Evolutionary conservation across 2,329 filamentous ascomycete species (phyloP), one percentile per base, ranked within the genome.

Genomic region (Gremmenia infestans): DNA sequence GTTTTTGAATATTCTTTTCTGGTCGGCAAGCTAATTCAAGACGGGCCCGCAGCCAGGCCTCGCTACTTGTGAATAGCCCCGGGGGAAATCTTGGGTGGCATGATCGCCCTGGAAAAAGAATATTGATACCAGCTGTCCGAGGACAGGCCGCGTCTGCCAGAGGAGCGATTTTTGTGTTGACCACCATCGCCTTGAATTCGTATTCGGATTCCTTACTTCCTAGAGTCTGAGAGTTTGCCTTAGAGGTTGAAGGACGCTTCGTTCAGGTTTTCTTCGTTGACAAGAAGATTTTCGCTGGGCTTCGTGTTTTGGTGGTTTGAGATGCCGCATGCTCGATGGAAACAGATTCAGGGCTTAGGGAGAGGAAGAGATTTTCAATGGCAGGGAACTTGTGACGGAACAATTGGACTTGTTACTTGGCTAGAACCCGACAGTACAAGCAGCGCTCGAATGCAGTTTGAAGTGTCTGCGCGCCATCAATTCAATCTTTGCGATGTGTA

Each of bases 371-470:
- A 19, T 32, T 51, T 32, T 37, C 37, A 43, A 51, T 51, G 22
- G 17, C 37, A 42, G 17, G 5, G 19, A 53, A 60, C 2, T 53
- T 28, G 7, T 50, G 25, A 36, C 60, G 49, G 17, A 60, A 63
- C 2, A 75, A 48, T 50, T 71, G 64, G 1, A 64, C 51, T 32
- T 67, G 65, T 9, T 70, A 70, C 39, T 63, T 61, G 15, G 71
- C 72, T 65, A 61, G 37, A 68, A 65, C 12, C 50, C 52, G 25
- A 71, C 62, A 22, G 47, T 48, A 47, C 66, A 68, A 36, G 55
- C 49, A 32, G 47, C 53, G 7, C 62, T 58, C 43, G 55, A 17
- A 32, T 48, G 11, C 12, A 69, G 50, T 5, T 59, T 54, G 14
- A 70, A 52, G 22, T 67, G 62, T 35, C 60, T 63, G 45, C 65